phyloP scores from a whole-genome alignment of 2,329 filamentous ascomycete species.

The Trichoderma guizhouense region DNA sequence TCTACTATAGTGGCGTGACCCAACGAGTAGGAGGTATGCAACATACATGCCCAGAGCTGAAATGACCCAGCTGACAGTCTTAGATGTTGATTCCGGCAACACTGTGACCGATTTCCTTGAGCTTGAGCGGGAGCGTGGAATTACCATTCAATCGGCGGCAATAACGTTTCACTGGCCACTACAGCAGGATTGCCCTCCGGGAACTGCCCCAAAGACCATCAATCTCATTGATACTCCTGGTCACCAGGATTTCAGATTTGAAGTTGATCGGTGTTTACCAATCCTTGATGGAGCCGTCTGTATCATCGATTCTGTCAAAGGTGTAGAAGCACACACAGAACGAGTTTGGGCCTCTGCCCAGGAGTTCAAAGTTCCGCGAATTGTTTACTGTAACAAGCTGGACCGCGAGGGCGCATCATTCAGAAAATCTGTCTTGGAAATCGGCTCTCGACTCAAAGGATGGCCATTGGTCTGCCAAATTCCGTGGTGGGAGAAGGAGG shows the following conservation, averaged over 20 bases:
- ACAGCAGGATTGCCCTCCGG: constrained; percentile 39
- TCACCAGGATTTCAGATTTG: constrained; percentile 96
- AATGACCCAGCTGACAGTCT: not conserved
- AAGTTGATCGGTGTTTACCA: constrained; percentile 85
- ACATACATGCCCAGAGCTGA: not conserved
- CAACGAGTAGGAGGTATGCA: constrained; percentile 70
- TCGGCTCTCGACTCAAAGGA: constrained; percentile 72
- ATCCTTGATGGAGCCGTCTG: constrained; percentile 90
- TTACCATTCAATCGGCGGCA: constrained; percentile 96
- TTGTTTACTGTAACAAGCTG: constrained; percentile 75
- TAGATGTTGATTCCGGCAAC: constrained; percentile 91
- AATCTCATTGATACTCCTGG: constrained; percentile 96
- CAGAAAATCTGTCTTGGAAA: constrained; percentile 78
- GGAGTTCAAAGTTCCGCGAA: constrained; percentile 76
- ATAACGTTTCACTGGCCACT: constrained; percentile 94
- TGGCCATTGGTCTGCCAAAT: constrained; percentile 94
- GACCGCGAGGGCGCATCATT: constrained; percentile 78
- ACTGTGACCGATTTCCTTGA: constrained; percentile 97
- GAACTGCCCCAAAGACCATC: constrained; percentile 60
- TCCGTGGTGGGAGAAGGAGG: constrained; percentile 85
- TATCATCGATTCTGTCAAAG: constrained; percentile 86
- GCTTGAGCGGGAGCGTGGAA: constrained; percentile 84
- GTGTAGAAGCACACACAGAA: constrained; percentile 95
- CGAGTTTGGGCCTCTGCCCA: constrained; percentile 92
- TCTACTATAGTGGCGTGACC: constrained; percentile 91